phyloP scores from a whole-genome alignment of 495 filamentous ascomycete species.

The Penicillium riverlandense region DNA sequence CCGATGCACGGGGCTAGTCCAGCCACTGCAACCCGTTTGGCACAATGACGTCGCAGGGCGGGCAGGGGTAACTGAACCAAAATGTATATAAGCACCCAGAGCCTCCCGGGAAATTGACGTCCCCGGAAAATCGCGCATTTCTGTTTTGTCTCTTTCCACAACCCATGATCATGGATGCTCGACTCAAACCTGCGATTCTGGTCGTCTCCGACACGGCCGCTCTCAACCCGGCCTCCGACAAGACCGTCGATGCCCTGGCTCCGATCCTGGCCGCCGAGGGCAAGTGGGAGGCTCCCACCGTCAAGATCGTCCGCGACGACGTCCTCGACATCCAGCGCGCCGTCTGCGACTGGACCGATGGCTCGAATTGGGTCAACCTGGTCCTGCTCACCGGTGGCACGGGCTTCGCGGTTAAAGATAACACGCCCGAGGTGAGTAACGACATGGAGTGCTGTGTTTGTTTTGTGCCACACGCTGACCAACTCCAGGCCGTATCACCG shows the following conservation, averaged over 20 bases:
- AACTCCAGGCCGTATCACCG: constrained; percentile 61
- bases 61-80: too few relatives aligned
- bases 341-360: constrained; percentile 64
- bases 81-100: too few relatives aligned
- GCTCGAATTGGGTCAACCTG: constrained; percentile 54
- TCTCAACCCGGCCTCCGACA: constrained; percentile 72
- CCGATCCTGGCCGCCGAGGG: constrained; percentile 61
- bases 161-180: constrained; percentile 7
- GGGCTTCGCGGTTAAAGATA: constrained; percentile 83
- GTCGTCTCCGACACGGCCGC: constrained; percentile 92
- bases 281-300: constrained; percentile 61
- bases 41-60: too few relatives aligned
- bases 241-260: constrained; percentile 53
- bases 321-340: constrained; percentile 64
- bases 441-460: not conserved
- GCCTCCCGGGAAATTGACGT: too few relatives aligned
- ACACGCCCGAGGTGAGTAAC: constrained; percentile 72
- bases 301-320: constrained; percentile 76
- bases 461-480: too few relatives aligned
- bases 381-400: constrained; percentile 89
- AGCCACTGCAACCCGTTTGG: too few relatives aligned
- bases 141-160: not conserved
- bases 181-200: constrained; percentile 57
- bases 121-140: too few relatives aligned
- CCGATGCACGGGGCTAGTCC: too few relatives aligned